A percentile compares a stretch with the other conserved stretches of the same genome.
Conservation (phyloP, 148 eudicot genomes). For the Limonium bicolor region DNA sequence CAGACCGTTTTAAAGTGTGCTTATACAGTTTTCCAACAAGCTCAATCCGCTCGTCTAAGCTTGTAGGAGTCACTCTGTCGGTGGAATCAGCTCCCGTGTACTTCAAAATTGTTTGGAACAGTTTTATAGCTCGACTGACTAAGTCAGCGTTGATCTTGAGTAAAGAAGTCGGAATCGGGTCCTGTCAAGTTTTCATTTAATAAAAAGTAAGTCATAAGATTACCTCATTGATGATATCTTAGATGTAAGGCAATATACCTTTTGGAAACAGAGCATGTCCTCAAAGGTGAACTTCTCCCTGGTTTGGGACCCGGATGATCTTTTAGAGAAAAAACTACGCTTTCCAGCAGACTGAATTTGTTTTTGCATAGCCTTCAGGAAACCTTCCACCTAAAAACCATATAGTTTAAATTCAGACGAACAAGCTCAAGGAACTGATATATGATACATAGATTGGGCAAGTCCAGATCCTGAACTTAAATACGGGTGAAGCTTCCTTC, state of each 20-base stretch:
- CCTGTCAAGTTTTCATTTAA: conserved; percentile 33
- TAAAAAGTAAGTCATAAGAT: too few relatives aligned
- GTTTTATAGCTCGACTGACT: conserved; percentile 64
- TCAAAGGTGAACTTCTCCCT: conserved; percentile 87
- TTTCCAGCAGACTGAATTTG: conserved; percentile 78
- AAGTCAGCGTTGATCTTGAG: conserved; percentile 74
- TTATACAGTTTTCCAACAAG: conserved; percentile 79
- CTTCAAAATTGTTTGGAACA: conserved; percentile 85
- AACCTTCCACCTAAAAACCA: conserved; percentile 72
- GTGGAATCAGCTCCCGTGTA: conserved; percentile 88
- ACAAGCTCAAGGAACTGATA: not conserved
- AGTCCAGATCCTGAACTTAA: too few relatives aligned
- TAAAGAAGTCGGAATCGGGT: conserved; percentile 87
- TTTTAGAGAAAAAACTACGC: conserved; percentile 86
- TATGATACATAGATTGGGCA: too few relatives aligned
- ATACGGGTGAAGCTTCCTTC: too few relatives aligned
- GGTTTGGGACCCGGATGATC: conserved; percentile 51
- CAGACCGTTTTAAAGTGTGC: conserved; percentile 88
- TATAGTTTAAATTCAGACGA: not conserved
- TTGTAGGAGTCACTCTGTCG: conserved; percentile 47
- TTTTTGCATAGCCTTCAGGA: conserved; percentile 92
- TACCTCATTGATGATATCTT: too few relatives aligned
- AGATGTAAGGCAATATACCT: conserved; percentile 28
- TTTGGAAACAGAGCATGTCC: conserved; percentile 97
- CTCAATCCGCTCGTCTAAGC: conserved; percentile 82